Conservation (phyloP, 108 stramenopile genomes). For the Cyclotella sp. region DNA sequence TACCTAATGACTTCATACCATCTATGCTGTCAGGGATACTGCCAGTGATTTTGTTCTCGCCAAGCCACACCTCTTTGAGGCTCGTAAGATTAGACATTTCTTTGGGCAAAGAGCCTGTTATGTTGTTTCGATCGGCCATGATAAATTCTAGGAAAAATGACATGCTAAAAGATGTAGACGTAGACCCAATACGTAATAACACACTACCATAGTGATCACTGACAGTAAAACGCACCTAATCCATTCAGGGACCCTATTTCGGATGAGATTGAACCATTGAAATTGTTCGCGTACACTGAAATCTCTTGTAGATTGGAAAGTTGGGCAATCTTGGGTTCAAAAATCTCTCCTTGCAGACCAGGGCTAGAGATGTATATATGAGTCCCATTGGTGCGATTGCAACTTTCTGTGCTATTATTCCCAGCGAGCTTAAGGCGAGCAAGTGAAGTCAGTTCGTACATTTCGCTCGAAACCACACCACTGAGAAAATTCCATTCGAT, state of each 20-base stretch:
- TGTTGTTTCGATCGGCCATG: not conserved
- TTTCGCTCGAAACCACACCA: not conserved
- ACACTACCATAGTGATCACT: no score
- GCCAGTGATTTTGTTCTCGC: conserved; percentile 1
- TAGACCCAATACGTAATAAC: no score
- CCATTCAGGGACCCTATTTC: not conserved
- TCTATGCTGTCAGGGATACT: not conserved
- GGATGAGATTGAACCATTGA: conserved; percentile 13
- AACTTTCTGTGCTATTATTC: not conserved
- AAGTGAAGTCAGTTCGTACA: not conserved
- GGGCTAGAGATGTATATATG: not conserved
- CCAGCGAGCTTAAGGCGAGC: not conserved
- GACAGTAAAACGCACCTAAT: no score
- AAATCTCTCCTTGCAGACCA: not conserved
- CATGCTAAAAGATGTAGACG: no score
- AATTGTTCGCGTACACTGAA: conserved; percentile 23
- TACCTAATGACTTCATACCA: not conserved
- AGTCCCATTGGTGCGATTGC: not conserved
- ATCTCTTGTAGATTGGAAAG: conserved; percentile 13
- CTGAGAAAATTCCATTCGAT: not conserved
- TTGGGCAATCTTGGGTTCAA: conserved; percentile 6
- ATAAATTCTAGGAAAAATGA: not conserved
- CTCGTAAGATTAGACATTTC: not conserved
- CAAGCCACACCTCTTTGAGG: conserved; percentile 4
- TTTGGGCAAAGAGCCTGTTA: not conserved